Percentiles rank a stretch among this genome's conserved stretches.
phyloP scores from a whole-genome alignment of 2,329 filamentous ascomycete species.

The Cladophialophora carrionii region DNA sequence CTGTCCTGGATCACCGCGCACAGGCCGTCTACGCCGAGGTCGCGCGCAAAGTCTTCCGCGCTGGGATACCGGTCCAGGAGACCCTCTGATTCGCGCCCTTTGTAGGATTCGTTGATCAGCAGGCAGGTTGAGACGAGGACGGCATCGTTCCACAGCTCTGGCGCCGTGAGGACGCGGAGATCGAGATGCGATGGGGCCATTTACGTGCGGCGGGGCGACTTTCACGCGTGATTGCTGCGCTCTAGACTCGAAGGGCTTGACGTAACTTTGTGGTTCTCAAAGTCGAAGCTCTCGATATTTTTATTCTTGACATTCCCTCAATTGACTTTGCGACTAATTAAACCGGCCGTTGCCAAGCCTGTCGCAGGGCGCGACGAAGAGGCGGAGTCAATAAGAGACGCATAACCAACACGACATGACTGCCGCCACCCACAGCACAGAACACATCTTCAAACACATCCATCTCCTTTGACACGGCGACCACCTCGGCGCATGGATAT shows the following conservation, averaged over 20 bases:
- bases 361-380: slow-evolving; percentile 3
- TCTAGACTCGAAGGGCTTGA: slow-evolving; percentile 9
- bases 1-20: slow-evolving; percentile 14
- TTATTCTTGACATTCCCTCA: slow-evolving; percentile 12
- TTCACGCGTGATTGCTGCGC: slow-evolving; percentile 10
- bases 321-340: slow-evolving; percentile 12
- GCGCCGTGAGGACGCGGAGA: slow-evolving; percentile 15
- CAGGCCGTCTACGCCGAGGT: slow-evolving; percentile 13
- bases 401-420: too few relatives aligned
- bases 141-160: slow-evolving; percentile 8
- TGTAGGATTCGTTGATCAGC: slow-evolving; percentile 18
- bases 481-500: too few relatives aligned
- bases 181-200: slow-evolving; percentile 12
- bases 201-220: slow-evolving; percentile 1
- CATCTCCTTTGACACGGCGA: too few relatives aligned
- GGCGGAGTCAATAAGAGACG: too few relatives aligned
- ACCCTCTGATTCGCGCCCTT: slow-evolving; percentile 13
- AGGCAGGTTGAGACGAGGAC: slow-evolving; percentile 12
- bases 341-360: slow-evolving; percentile 3
- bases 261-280: neutral
- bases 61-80: slow-evolving; percentile 17
- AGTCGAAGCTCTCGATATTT: slow-evolving; percentile 12
- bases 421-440: too few relatives aligned
- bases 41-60: slow-evolving; percentile 11
- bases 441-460: too few relatives aligned